A percentile compares a stretch with the other conserved stretches of the same genome.
Conservation (phyloP, 2,329 filamentous ascomycete genomes). For the Alternaria triticimaculans region DNA sequence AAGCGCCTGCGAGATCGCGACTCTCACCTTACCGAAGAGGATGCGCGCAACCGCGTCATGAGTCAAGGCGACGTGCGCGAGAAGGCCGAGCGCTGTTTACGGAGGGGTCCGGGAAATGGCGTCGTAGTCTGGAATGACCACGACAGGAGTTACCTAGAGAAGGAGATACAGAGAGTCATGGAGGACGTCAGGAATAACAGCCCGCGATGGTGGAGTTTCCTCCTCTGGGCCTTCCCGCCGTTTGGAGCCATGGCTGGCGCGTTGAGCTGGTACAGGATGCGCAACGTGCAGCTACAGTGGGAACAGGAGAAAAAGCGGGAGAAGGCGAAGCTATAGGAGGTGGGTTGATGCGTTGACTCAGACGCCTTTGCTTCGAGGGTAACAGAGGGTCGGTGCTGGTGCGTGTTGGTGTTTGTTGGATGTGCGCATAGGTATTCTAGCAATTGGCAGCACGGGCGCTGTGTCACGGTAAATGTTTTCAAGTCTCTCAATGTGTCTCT, state of each 20-base stretch:
- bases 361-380: not conserved
- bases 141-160: slow-evolving; percentile 71
- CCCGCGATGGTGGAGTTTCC: slow-evolving; percentile 84
- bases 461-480: slow-evolving; percentile 13
- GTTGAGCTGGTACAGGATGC: slow-evolving; percentile 77
- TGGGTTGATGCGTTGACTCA: not conserved
- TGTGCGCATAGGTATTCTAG: slow-evolving; percentile 19
- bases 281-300: slow-evolving; percentile 74
- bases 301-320: slow-evolving; percentile 62
- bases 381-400: slow-evolving; percentile 7
- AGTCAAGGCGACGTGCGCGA: slow-evolving; percentile 86
- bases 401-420: slow-evolving; percentile 12
- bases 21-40: slow-evolving; percentile 77
- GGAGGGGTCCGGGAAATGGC: slow-evolving; percentile 67
- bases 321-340: slow-evolving; percentile 64
- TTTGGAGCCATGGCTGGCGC: slow-evolving; percentile 71
- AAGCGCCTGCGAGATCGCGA: slow-evolving; percentile 76
- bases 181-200: slow-evolving; percentile 66
- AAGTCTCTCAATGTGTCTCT: not conserved
- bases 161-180: slow-evolving; percentile 72
- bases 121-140: slow-evolving; percentile 93
- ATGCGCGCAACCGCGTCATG: slow-evolving; percentile 83
- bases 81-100: slow-evolving; percentile 79
- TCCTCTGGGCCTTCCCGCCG: slow-evolving; percentile 73
- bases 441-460: slow-evolving; percentile 12